phyloP scores from a whole-genome alignment of 2,329 filamentous ascomycete species.

The Furcasterigmium sp. region DNA sequence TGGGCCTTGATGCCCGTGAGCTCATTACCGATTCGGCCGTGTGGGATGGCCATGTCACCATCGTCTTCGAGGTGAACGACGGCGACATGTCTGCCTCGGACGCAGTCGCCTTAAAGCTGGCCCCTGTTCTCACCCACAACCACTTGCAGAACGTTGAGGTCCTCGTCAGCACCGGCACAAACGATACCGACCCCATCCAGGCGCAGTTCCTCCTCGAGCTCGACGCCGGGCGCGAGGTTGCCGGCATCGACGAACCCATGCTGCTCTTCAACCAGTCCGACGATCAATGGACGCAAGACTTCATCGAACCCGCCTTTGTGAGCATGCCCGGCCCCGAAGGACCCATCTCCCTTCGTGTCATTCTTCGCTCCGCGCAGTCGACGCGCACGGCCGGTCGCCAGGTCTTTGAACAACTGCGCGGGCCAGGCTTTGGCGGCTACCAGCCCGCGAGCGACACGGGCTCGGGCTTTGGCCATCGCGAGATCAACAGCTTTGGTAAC shows the following conservation, averaged over 20 bases:
- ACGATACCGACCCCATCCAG: conserved; percentile 4
- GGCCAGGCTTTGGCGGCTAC: conserved; percentile 22
- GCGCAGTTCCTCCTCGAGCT: conserved; percentile 15
- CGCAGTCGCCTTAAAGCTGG: conserved; percentile 25
- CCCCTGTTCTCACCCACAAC: conserved; percentile 31
- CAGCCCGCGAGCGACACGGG: conserved; percentile 16
- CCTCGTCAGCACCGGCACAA: conserved; percentile 17
- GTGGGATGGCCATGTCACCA: conserved; percentile 23
- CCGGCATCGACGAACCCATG: conserved; percentile 14
- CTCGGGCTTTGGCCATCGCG: conserved; percentile 24
- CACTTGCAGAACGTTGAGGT: conserved; percentile 22
- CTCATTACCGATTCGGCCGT: conserved; percentile 12
- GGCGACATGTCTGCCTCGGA: conserved; percentile 13
- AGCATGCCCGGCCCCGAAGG: conserved; percentile 30
- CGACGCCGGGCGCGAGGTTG: conserved; percentile 4
- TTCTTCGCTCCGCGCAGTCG: conserved; percentile 23
- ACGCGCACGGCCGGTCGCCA: conserved; percentile 21
- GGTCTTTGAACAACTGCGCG: conserved; percentile 25
- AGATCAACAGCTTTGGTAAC: conserved; percentile 24
- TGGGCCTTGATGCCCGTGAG: conserved; percentile 30
- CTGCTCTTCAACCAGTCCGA: conserved; percentile 15
- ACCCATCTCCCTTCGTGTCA: conserved; percentile 22
- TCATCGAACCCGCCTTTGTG: conserved; percentile 29
- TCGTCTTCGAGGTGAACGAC: conserved; percentile 22
- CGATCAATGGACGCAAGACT: conserved; percentile 32